Conservation (phyloP, 2,329 filamentous ascomycete species). For the Monilinia fructicola region DNA sequence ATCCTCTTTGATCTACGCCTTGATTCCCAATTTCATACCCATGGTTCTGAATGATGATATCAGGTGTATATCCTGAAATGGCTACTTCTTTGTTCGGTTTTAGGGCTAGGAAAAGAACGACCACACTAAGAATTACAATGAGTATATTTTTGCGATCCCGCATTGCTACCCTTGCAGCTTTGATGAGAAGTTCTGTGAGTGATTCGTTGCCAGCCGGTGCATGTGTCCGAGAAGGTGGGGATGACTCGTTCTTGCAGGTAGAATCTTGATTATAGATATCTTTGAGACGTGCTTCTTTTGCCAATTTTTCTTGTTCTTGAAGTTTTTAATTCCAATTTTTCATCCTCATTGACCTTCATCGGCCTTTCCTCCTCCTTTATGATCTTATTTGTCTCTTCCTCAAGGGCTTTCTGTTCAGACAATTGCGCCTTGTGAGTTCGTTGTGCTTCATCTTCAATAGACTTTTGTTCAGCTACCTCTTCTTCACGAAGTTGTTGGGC, state of each 20-base stretch:
- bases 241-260: background rate
- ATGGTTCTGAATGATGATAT: constrained; percentile 16
- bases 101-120: constrained; percentile 54
- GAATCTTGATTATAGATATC: constrained; percentile 53
- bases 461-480: background rate
- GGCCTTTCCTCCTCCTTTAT: constrained; percentile 51
- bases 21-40: background rate
- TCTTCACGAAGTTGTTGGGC: background rate
- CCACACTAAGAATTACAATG: constrained; percentile 54
- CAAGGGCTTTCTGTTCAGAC: constrained; percentile 35
- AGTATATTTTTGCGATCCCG: constrained; percentile 59
- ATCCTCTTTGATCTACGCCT: background rate
- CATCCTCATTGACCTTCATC: constrained; percentile 20
- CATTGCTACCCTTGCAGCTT: constrained; percentile 54
- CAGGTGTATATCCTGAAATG: background rate
- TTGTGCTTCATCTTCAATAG: constrained; percentile 15
- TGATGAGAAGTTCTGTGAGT: constrained; percentile 54
- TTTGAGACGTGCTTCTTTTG: constrained; percentile 52
- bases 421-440: constrained; percentile 15
- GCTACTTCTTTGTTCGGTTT: constrained; percentile 23
- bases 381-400: constrained; percentile 49
- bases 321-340: constrained; percentile 53
- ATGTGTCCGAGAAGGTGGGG: background rate
- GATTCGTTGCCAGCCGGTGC: constrained; percentile 43
- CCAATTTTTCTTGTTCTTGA: constrained; percentile 38